A percentile compares a stretch with the other conserved stretches of the same genome.
phyloP scores from a whole-genome alignment of 2,329 filamentous ascomycete species.

The Neopestalotiopsis rosae region DNA sequence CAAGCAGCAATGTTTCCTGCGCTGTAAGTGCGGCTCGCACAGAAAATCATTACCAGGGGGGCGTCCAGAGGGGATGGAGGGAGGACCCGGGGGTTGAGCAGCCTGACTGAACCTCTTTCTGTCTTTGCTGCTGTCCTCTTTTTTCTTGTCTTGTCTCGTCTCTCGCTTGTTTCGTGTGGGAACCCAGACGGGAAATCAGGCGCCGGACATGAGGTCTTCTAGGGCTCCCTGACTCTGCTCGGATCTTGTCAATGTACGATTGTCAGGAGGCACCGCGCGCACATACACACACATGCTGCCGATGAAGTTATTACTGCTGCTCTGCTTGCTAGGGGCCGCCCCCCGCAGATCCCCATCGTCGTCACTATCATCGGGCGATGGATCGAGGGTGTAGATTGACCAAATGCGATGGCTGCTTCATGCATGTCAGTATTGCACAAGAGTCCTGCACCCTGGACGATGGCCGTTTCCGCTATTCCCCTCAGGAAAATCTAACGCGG shows the following conservation, averaged over 20 bases:
- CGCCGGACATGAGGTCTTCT: slow-evolving; percentile 13
- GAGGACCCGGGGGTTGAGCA: too few relatives aligned
- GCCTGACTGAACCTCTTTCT: too few relatives aligned
- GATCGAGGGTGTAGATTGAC: slow-evolving; percentile 1
- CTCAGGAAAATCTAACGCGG: neutral
- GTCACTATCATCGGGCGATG: slow-evolving; percentile 11
- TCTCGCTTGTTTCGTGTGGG: slow-evolving; percentile 15
- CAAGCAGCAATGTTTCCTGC: slow-evolving; percentile 13
- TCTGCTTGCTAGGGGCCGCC: neutral
- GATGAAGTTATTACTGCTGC: neutral
- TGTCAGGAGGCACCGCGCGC: slow-evolving; percentile 5
- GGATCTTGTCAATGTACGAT: slow-evolving; percentile 8
- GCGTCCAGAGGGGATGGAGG: too few relatives aligned
- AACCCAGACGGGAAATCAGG: slow-evolving; percentile 3
- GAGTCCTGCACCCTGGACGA: slow-evolving; percentile 9
- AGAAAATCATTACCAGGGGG: slow-evolving; percentile 5
- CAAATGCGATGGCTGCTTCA: slow-evolving; percentile 9
- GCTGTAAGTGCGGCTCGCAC: slow-evolving; percentile 18
- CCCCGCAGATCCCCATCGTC: slow-evolving; percentile 11
- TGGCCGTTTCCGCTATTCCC: slow-evolving; percentile 17
- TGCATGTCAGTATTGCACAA: slow-evolving; percentile 12
- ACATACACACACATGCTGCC: slow-evolving; percentile 11
- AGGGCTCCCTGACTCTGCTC: slow-evolving; percentile 7
- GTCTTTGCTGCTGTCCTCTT: too few relatives aligned
- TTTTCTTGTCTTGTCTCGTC: neutral